Conservation (phyloP, 441 rosid species). For the Adansonia rubrostipa region DNA sequence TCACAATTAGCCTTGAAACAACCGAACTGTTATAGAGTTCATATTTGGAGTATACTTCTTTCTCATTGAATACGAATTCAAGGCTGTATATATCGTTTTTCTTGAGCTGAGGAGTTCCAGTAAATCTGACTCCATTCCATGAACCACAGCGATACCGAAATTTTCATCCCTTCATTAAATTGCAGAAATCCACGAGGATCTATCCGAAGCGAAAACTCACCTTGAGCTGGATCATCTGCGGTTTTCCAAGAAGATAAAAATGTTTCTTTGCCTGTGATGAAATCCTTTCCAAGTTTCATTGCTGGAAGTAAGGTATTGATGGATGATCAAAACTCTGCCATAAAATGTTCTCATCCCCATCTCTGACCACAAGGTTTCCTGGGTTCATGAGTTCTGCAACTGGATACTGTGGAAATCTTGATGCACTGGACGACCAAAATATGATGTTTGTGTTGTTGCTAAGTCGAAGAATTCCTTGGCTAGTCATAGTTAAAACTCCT, state of each 20-base stretch:
- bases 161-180: background rate
- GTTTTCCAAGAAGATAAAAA: slow-evolving; percentile 36
- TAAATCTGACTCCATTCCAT: slow-evolving; percentile 27
- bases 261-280: slow-evolving; percentile 10
- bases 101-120: background rate
- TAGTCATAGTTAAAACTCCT: slow-evolving; percentile 30
- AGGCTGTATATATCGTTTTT: background rate
- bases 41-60: background rate
- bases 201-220: background rate
- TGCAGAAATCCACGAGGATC: slow-evolving; percentile 27
- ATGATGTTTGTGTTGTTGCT: background rate
- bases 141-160: slow-evolving; percentile 3
- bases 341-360: background rate
- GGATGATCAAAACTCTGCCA: slow-evolving; percentile 34
- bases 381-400: slow-evolving; percentile 42
- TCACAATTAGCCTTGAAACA: background rate
- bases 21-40: background rate
- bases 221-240: slow-evolving; percentile 25
- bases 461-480: slow-evolving; percentile 5
- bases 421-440: slow-evolving; percentile 34
- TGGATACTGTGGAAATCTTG: background rate
- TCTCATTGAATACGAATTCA: background rate
- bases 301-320: slow-evolving; percentile 25
- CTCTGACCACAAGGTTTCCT: slow-evolving; percentile 31
- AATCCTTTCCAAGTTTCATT: slow-evolving; percentile 32